phyloP scores from a whole-genome alignment of 192 early-diverging fungal species.

The Bifiguratus adelaidae region DNA sequence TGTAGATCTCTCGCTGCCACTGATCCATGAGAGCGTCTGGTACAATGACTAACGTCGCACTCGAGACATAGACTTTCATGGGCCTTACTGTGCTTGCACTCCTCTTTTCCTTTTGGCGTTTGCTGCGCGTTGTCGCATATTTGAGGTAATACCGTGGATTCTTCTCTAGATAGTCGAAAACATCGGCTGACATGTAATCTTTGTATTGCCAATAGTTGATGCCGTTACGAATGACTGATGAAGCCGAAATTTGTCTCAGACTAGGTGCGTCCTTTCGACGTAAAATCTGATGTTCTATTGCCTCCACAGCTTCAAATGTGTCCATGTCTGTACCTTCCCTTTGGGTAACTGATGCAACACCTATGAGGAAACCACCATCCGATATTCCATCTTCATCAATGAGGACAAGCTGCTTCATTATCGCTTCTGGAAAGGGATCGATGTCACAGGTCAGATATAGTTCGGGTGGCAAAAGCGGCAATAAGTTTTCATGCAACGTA shows the following conservation, averaged over 20 bases:
- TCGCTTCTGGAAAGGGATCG: too few relatives aligned
- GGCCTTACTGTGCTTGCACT: neutral
- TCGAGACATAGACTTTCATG: slow-evolving; percentile 46
- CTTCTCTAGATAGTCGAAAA: slow-evolving; percentile 18
- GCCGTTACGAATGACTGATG: slow-evolving; percentile 25
- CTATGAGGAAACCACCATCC: too few relatives aligned
- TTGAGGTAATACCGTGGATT: slow-evolving; percentile 48
- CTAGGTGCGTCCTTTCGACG: slow-evolving; percentile 7
- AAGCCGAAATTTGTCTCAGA: slow-evolving; percentile 32
- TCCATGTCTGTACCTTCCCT: too few relatives aligned
- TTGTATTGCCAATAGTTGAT: slow-evolving; percentile 29
- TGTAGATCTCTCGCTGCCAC: slow-evolving; percentile 72
- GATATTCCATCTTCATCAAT: too few relatives aligned
- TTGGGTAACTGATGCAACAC: too few relatives aligned
- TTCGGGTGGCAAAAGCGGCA: slow-evolving; percentile 24
- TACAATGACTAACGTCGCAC: slow-evolving; percentile 63
- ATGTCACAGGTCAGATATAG: slow-evolving; percentile 21
- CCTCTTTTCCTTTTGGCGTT: slow-evolving; percentile 5
- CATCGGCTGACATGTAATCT: slow-evolving; percentile 25
- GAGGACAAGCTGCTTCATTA: too few relatives aligned
- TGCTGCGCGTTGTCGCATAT: slow-evolving; percentile 15
- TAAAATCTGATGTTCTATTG: too few relatives aligned
- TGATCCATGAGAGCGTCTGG: slow-evolving; percentile 67
- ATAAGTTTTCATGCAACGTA: slow-evolving; percentile 45
- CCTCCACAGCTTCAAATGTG: too few relatives aligned